Evolutionary conservation across 1,139 yeast species (phyloP), one percentile per base, ranked within the genome.

Genomic region (Williopsis jadinii): DNA sequence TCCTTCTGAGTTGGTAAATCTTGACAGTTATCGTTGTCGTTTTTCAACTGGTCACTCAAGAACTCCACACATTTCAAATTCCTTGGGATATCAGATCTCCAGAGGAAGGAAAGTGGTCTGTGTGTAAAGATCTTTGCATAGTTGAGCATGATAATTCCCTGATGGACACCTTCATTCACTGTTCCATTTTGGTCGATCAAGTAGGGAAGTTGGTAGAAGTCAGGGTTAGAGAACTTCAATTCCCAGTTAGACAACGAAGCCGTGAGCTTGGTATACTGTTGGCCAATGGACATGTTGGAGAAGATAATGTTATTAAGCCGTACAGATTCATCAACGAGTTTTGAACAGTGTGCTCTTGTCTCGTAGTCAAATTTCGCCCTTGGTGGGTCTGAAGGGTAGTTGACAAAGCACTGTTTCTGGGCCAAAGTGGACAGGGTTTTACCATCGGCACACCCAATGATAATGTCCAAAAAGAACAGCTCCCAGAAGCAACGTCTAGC

Each of bases 361-460:
- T 67, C 68, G 48, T 65, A 73, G 48, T 73, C 77, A 51, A 71
- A 73, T 3, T 48, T 55, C 3, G 52, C 52, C 13, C 59, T 52
- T 1, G 66, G 43, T 2, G 72, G 69, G 1, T 46, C 44, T 0
- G 52, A 43, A 1, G 78, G 78, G 47, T 59, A 70, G 1, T 62
- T 46, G 5, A 67, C 62, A 28, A 60, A 52, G 27, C 65, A 57
- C 19, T 61, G 54, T 2, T 61, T 42, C 1, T 60, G 50, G 1
- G 70, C 64, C 11, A 73, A 48, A n/a, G 56, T 51, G 2, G 76
- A 68, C 11, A 68, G 56, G 0, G 75, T 59, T 40, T 60, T 62
- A n/a, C 77, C 78, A 39, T 72, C 74, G 1, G 78, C 74, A 3
- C 75, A 71, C 0, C 76, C 77, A 43, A 71, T 69, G 32, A 71